phyloP scores from a whole-genome alignment of 345 rosid species.

The Brassica napus region DNA sequence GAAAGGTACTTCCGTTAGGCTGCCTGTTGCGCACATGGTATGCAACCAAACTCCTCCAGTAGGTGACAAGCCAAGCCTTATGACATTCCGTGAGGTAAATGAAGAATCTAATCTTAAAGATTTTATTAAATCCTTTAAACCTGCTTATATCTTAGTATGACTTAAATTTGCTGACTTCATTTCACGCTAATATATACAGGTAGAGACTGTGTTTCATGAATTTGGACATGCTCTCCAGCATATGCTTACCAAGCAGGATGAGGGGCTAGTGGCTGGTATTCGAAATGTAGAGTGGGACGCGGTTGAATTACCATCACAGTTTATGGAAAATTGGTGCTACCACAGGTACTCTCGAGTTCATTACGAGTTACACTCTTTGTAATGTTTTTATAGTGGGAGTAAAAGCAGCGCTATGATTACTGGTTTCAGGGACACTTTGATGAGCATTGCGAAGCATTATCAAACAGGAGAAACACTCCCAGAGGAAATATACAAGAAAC shows the following conservation, averaged over 20 bases:
- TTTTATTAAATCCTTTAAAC: background rate
- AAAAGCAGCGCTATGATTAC: background rate
- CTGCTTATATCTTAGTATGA: background rate
- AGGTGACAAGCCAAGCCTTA: constrained; percentile 93
- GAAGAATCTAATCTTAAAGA: background rate
- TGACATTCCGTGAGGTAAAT: constrained; percentile 90
- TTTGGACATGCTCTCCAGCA: constrained; percentile 99
- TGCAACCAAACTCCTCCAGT: constrained; percentile 97
- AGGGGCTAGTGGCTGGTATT: constrained; percentile 91
- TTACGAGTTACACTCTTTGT: background rate
- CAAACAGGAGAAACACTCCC: constrained; percentile 86
- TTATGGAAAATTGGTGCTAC: constrained; percentile 99
- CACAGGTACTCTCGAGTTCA: constrained; percentile 56
- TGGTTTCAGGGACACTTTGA: constrained; percentile 74
- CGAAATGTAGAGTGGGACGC: constrained; percentile 98
- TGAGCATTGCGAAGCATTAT: constrained; percentile 94
- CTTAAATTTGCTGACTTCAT: background rate
- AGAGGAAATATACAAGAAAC: constrained; percentile 76
- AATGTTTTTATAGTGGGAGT: background rate
- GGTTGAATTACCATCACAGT: constrained; percentile 94
- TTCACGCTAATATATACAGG: constrained; percentile 48
- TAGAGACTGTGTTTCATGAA: constrained; percentile 97
- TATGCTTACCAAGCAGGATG: constrained; percentile 93
- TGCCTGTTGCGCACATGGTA: constrained; percentile 88
- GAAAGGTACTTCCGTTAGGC: constrained; percentile 38